Conservation (phyloP, 768 basidiomycete genomes). For the Hortiboletus flavorubellus region DNA sequence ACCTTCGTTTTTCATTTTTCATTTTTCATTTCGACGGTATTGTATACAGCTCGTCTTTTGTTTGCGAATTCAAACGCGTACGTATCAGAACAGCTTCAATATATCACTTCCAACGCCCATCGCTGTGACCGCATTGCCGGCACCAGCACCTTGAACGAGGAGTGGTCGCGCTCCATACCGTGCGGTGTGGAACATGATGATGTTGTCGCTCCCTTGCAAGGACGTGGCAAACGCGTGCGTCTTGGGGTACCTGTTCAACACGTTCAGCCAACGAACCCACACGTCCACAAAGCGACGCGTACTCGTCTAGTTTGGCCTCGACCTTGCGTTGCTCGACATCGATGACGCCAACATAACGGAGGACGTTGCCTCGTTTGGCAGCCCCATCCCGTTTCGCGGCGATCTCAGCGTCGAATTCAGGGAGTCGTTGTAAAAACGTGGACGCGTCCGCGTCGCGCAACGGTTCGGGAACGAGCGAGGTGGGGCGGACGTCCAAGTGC, state of each 20-base stretch:
- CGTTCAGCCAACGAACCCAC: not conserved
- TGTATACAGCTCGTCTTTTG: conserved; percentile 4
- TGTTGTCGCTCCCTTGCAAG: conserved; percentile 95
- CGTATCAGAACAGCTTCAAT: conserved; percentile 45
- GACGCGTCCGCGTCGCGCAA: conserved; percentile 74
- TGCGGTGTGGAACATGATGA: conserved; percentile 95
- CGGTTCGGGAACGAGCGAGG: conserved; percentile 79
- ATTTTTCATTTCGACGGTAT: not conserved
- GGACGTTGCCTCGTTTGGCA: conserved; percentile 72
- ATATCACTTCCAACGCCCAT: conserved; percentile 96
- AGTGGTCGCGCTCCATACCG: conserved; percentile 86
- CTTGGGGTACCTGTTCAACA: conserved; percentile 64
- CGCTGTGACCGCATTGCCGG: conserved; percentile 96
- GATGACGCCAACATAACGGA: conserved; percentile 93
- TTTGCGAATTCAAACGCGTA: not conserved
- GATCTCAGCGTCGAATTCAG: conserved; percentile 80
- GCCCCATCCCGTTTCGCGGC: conserved; percentile 76
- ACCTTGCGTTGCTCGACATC: conserved; percentile 67
- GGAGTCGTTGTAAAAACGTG: conserved; percentile 77
- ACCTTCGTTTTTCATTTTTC: not conserved
- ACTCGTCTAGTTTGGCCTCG: conserved; percentile 90
- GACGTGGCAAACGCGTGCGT: conserved; percentile 95
- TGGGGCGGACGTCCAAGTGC: conserved; percentile 75
- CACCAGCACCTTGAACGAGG: conserved; percentile 94
- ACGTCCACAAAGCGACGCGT: conserved; percentile 22